Evolutionary conservation across 2,329 filamentous ascomycete species (phyloP).

Genomic region (Pseudogymnoascus sp.): DNA sequence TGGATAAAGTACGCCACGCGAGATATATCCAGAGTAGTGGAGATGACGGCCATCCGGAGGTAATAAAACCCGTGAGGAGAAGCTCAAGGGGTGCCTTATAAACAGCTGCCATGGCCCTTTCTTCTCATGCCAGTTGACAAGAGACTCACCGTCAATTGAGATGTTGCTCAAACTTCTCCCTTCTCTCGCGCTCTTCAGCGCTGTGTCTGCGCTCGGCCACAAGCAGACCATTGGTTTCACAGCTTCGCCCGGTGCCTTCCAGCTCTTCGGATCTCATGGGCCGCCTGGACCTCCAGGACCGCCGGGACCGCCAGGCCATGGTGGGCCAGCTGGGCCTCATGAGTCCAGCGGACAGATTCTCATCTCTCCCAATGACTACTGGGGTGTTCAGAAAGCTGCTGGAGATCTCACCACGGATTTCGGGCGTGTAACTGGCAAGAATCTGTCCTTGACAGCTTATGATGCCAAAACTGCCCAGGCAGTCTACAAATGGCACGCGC

Average conservation of each 20-base stretch:
- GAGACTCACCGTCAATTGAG: slow-evolving; percentile 14
- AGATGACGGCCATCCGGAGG: background rate
- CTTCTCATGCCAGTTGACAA: background rate
- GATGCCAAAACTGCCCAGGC: background rate
- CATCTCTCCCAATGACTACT: slow-evolving; percentile 53
- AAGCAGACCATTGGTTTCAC: slow-evolving; percentile 39
- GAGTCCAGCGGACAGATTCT: slow-evolving; percentile 40
- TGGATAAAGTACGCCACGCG: background rate
- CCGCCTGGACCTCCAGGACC: too few relatives aligned
- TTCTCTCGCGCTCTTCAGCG: slow-evolving; percentile 19
- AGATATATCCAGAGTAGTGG: slow-evolving; percentile 9
- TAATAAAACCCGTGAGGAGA: background rate
- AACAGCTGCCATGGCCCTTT: slow-evolving; percentile 15
- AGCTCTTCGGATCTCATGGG: background rate
- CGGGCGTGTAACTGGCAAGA: slow-evolving; percentile 60
- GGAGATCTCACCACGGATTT: slow-evolving; percentile 62
- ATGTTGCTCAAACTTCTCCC: slow-evolving; percentile 14
- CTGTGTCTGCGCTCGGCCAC: slow-evolving; percentile 38
- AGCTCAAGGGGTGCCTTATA: slow-evolving; percentile 13
- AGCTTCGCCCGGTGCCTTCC: slow-evolving; percentile 14
- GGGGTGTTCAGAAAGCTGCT: slow-evolving; percentile 60
- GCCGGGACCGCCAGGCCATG: too few relatives aligned
- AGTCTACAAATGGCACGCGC: background rate
- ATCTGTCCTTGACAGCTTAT: slow-evolving; percentile 42
- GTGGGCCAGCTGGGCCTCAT: too few relatives aligned